Evolutionary conservation across 495 filamentous ascomycete species (phyloP).

Genomic region (Daldinia decipiens): DNA sequence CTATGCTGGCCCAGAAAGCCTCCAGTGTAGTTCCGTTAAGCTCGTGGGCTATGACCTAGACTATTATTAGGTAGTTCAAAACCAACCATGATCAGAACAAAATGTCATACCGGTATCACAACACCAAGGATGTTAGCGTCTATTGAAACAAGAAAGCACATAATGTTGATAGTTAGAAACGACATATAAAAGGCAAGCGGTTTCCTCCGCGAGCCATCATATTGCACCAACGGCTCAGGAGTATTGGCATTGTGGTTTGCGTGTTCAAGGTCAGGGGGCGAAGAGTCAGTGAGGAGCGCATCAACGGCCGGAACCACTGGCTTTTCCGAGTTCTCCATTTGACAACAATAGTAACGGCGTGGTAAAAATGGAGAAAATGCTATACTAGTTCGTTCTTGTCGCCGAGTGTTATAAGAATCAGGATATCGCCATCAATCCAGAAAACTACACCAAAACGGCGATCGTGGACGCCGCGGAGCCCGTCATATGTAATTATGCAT

Average conservation of each 20-base stretch:
- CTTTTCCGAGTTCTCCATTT: neutral
- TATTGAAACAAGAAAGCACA: neutral
- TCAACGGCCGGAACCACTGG: neutral
- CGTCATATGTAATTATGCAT: no score
- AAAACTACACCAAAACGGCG: no score
- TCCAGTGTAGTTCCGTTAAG: neutral
- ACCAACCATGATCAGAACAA: neutral
- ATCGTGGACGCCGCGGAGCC: no score
- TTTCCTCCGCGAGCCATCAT: neutral
- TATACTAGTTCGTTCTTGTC: neutral
- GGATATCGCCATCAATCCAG: no score
- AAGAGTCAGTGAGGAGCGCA: neutral
- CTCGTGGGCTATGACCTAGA: neutral
- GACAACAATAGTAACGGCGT: neutral
- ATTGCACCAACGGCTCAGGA: neutral
- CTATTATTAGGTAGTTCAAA: neutral
- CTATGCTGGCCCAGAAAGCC: neutral
- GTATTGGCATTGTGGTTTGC: neutral
- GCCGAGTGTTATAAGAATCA: neutral
- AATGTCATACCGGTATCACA: neutral
- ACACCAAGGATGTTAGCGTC: neutral
- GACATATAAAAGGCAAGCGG: neutral
- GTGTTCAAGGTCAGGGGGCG: neutral
- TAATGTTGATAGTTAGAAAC: neutral
- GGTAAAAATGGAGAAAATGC: neutral